Conservation (phyloP, 2,329 filamentous ascomycete species). For the Chalaropsis ovoidea region DNA sequence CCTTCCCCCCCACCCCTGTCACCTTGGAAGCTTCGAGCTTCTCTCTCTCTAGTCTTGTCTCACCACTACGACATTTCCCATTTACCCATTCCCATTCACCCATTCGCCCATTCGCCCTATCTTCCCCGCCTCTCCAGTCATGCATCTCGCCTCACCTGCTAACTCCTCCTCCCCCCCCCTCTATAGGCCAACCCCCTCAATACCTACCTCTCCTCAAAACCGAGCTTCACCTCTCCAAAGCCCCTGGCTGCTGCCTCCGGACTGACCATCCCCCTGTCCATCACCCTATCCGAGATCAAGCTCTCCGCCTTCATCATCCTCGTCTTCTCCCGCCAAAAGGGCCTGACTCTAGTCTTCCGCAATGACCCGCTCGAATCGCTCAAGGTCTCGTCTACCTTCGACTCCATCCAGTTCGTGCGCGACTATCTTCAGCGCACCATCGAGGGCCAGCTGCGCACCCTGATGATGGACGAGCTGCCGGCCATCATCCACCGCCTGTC, state of each 20-base stretch:
- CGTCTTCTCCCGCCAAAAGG: constrained; percentile 96
- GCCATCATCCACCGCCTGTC: constrained; percentile 93
- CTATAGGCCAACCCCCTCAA: constrained; percentile 82
- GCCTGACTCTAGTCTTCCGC: constrained; percentile 88
- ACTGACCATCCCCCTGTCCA: constrained; percentile 92
- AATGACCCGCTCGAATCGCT: constrained; percentile 97
- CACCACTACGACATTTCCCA: background rate
- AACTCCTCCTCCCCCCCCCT: constrained; percentile 25
- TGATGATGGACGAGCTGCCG: constrained; percentile 97
- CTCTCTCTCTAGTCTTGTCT: background rate
- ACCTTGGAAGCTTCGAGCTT: background rate
- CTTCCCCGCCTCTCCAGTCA: background rate
- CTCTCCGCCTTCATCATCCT: constrained; percentile 94
- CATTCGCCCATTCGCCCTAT: background rate
- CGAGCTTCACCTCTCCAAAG: constrained; percentile 82
- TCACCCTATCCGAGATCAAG: constrained; percentile 90
- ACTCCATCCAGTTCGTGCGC: constrained; percentile 95
- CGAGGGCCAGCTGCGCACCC: constrained; percentile 76
- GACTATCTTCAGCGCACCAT: constrained; percentile 96
- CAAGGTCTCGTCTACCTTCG: constrained; percentile 97
- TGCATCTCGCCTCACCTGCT: background rate
- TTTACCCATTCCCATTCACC: background rate
- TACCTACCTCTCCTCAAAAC: constrained; percentile 86
- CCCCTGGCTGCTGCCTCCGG: constrained; percentile 84
- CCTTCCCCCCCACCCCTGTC: too few species aligned